Percentiles rank a stretch among this genome's conserved stretches.
Conservation (phyloP, 2,329 filamentous ascomycete genomes). For the Ustulina deusta region DNA sequence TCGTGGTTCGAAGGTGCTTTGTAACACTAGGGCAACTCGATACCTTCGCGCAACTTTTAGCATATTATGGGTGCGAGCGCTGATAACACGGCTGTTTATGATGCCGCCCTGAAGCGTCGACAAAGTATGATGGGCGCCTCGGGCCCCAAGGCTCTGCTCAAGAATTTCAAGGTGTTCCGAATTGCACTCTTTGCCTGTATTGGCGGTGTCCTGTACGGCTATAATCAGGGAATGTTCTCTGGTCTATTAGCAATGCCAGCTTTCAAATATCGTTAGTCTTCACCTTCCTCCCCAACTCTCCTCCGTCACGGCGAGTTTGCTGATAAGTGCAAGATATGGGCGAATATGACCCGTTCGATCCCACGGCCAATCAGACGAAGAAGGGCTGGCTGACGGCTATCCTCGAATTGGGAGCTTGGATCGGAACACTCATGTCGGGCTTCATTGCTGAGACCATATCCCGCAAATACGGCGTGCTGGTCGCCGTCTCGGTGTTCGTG, state of each 20-base stretch:
- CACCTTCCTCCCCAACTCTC: not conserved
- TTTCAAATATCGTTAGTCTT: conserved; percentile 62
- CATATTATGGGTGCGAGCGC: conserved; percentile 39
- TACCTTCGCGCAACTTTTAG: not conserved
- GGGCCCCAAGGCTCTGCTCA: conserved; percentile 62
- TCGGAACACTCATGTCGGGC: conserved; percentile 77
- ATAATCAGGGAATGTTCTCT: conserved; percentile 83
- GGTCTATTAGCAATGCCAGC: conserved; percentile 71
- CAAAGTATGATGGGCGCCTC: conserved; percentile 58
- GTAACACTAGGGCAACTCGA: not conserved
- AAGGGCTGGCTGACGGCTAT: conserved; percentile 75
- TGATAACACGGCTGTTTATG: conserved; percentile 54
- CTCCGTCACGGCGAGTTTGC: not conserved
- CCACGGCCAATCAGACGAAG: conserved; percentile 61
- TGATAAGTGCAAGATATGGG: conserved; percentile 62
- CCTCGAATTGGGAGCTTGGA: conserved; percentile 80
- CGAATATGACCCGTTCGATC: conserved; percentile 61
- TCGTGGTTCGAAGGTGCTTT: not conserved
- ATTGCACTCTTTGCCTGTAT: conserved; percentile 73
- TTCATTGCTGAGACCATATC: conserved; percentile 77
- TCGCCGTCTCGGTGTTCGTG: conserved; percentile 75
- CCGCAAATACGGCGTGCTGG: conserved; percentile 76
- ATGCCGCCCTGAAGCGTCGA: conserved; percentile 58
- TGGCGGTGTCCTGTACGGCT: conserved; percentile 73
- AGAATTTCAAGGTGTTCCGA: conserved; percentile 71